phyloP scores from a whole-genome alignment of 371 early-diverging fungal species.

The Lichtheimia corymbifera region DNA sequence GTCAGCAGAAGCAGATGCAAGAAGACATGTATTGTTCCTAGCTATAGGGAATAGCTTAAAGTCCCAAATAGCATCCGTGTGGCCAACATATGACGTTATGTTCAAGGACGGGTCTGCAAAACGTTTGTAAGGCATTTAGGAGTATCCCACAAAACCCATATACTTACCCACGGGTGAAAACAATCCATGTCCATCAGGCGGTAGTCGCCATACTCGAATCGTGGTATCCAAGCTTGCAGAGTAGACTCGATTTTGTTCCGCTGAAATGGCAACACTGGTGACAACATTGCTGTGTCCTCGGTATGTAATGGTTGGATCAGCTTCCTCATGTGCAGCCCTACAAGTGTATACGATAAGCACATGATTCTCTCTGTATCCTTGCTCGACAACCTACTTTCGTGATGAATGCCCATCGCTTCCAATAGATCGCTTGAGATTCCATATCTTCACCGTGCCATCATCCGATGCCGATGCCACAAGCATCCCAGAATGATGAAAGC shows the following conservation, averaged over 20 bases:
- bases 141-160: background rate
- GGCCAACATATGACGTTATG: slow-evolving; percentile 70
- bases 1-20: slow-evolving; percentile 84
- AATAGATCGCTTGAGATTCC: slow-evolving; percentile 58
- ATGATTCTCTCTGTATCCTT: background rate
- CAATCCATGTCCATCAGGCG: slow-evolving; percentile 54
- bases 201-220: slow-evolving; percentile 74
- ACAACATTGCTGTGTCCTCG: slow-evolving; percentile 80
- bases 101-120: slow-evolving; percentile 55
- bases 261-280: slow-evolving; percentile 67
- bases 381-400: slow-evolving; percentile 33
- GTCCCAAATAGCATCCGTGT: slow-evolving; percentile 89
- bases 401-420: slow-evolving; percentile 34
- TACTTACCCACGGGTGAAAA: slow-evolving; percentile 59
- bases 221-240: slow-evolving; percentile 80
- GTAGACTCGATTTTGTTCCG: slow-evolving; percentile 60
- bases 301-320: slow-evolving; percentile 75
- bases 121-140: background rate
- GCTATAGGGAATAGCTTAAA: slow-evolving; percentile 65
- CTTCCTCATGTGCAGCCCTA: slow-evolving; percentile 46
- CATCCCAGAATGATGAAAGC: slow-evolving; percentile 67
- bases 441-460: slow-evolving; percentile 82
- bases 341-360: background rate
- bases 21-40: slow-evolving; percentile 33
- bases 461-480: slow-evolving; percentile 78